phyloP scores from a whole-genome alignment of 2,329 filamentous ascomycete species.

The Aspergillus sergii region DNA sequence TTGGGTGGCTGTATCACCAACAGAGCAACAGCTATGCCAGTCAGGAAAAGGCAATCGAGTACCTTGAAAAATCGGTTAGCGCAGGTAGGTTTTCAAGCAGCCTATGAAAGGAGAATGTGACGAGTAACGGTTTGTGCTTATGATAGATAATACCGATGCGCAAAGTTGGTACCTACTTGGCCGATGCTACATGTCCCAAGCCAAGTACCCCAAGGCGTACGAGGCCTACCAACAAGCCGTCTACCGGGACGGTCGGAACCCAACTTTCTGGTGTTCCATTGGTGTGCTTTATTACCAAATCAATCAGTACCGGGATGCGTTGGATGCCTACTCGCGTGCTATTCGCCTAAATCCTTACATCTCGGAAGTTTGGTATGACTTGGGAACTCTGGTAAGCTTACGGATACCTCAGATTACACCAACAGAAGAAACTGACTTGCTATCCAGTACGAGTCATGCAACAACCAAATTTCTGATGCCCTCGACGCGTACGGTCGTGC shows the following conservation, averaged over 20 bases:
- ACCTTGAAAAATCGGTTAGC: conserved; percentile 92
- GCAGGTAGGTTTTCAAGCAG: conserved; percentile 66
- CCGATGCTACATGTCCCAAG: conserved; percentile 98
- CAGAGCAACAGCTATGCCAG: conserved; percentile 88
- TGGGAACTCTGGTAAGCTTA: conserved; percentile 82
- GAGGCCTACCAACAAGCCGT: conserved; percentile 98
- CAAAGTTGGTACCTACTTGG: conserved; percentile 99
- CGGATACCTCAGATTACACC: not conserved
- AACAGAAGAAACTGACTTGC: conserved; percentile 4
- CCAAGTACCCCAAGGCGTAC: conserved; percentile 98
- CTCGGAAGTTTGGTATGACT: conserved; percentile 98
- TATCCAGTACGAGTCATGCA: conserved; percentile 89
- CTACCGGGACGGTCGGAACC: conserved; percentile 95
- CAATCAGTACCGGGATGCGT: conserved; percentile 96
- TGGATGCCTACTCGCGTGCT: conserved; percentile 95
- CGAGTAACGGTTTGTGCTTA: conserved; percentile 7
- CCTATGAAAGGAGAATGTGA: conserved; percentile 2
- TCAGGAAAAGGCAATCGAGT: conserved; percentile 95
- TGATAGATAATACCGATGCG: conserved; percentile 82
- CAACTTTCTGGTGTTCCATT: conserved; percentile 99
- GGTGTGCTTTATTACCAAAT: conserved; percentile 99
- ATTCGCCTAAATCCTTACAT: conserved; percentile 98
- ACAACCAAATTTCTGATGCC: conserved; percentile 96
- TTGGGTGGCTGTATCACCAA: conserved; percentile 97
- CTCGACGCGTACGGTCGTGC: conserved; percentile 94